Evolutionary conservation across 306 rosid species (phyloP).

Genomic region (Senna siamea): DNA sequence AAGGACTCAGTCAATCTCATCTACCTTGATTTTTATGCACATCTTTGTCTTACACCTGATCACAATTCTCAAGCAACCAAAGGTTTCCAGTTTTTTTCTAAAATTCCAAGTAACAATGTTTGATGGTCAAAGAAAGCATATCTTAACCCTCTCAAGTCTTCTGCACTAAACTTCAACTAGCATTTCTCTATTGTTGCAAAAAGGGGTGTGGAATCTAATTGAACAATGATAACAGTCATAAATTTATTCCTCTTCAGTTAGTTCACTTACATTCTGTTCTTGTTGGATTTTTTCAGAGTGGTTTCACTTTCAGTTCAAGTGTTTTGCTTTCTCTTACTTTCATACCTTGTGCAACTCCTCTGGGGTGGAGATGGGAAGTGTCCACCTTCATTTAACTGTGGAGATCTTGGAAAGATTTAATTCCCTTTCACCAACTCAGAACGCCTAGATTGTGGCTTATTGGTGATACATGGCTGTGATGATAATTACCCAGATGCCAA

Average conservation of each 20-base stretch:
- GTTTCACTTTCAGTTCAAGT: neutral
- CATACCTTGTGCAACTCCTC: neutral
- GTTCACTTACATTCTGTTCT: neutral
- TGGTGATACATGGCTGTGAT: constrained; percentile 5
- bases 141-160: neutral
- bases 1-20: no score
- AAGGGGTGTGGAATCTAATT: neutral
- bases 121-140: neutral
- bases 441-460: constrained; percentile 27
- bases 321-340: neutral
- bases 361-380: neutral
- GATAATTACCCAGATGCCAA: neutral
- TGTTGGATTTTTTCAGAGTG: neutral
- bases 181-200: neutral
- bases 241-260: neutral
- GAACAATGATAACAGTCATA: neutral
- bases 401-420: neutral
- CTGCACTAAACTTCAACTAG: no score
- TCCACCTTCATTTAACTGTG: constrained; percentile 8
- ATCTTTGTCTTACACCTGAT: no score
- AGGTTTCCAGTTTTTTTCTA: neutral
- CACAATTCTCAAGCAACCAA: no score
- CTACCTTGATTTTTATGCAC: no score
- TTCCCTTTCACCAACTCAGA: constrained; percentile 29
- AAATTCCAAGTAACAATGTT: neutral